Evolutionary conservation across 257 asterid species (phyloP).

Genomic region (Primulina eburnea): DNA sequence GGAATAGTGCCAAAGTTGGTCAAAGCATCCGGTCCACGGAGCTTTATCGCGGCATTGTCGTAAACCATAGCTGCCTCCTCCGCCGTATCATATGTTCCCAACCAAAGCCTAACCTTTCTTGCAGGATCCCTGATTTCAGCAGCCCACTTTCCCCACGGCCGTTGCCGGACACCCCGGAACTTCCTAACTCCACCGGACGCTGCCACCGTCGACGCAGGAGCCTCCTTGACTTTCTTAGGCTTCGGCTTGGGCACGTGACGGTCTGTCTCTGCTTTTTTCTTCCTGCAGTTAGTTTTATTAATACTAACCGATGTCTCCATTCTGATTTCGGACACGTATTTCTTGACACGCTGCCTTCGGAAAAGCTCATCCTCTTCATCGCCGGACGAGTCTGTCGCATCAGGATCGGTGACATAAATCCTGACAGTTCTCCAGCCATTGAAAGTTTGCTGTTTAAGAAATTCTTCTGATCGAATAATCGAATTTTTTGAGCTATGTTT

Average conservation of each 20-base stretch:
- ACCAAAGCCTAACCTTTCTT: conserved; percentile 49
- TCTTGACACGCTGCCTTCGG: conserved; percentile 52
- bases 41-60: conserved; percentile 62
- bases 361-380: conserved; percentile 61
- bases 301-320: conserved; percentile 28
- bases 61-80: conserved; percentile 80
- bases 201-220: conserved; percentile 8
- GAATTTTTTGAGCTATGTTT: too few relatives aligned
- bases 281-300: background rate
- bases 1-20: conserved; percentile 9
- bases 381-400: conserved; percentile 83
- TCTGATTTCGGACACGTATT: conserved; percentile 50
- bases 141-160: conserved; percentile 83
- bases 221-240: conserved; percentile 15
- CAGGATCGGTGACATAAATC: conserved; percentile 59
- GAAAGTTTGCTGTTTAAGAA: background rate
- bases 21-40: conserved; percentile 62
- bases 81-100: conserved; percentile 72
- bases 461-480: background rate
- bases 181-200: conserved; percentile 31
- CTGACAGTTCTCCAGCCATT: conserved; percentile 38
- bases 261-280: background rate
- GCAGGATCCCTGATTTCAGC: conserved; percentile 72
- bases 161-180: conserved; percentile 64
- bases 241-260: background rate